These are phyloP conservation scores for Fusarium humuli DNA, from an alignment of 2,329 filamentous ascomycete species.

Conservation along the genomic window DNA sequence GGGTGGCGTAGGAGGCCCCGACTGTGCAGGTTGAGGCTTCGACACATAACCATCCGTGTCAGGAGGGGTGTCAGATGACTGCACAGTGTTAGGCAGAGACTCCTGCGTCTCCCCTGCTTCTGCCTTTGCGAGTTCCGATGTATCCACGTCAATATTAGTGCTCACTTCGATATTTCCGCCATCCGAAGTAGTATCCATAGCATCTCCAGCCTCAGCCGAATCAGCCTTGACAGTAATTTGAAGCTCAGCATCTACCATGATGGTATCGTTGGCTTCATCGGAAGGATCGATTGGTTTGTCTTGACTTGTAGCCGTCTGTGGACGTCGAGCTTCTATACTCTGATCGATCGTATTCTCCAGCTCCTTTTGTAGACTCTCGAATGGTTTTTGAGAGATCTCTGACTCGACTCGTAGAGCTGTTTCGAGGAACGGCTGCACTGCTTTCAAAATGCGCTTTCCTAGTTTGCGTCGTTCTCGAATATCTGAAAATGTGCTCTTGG, in stretches of 20 bases:
- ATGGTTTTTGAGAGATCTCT: constrained; percentile 78
- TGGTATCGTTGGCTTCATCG: constrained; percentile 58
- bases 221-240: constrained; percentile 60
- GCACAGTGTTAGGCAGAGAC: constrained; percentile 37
- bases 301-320: constrained; percentile 52
- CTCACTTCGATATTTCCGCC: constrained; percentile 59
- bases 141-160: constrained; percentile 60
- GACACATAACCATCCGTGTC: constrained; percentile 60
- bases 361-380: constrained; percentile 77
- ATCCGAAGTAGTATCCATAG: constrained; percentile 53
- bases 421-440: constrained; percentile 81
- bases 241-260: constrained; percentile 63
- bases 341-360: constrained; percentile 79
- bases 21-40: constrained; percentile 46
- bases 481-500: constrained; percentile 69
- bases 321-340: constrained; percentile 68
- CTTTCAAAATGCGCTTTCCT: constrained; percentile 90
- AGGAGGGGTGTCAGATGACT: constrained; percentile 59
- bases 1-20: constrained; percentile 73
- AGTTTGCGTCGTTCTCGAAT: constrained; percentile 84
- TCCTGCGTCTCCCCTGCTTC: constrained; percentile 46
- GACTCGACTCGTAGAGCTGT: constrained; percentile 82
- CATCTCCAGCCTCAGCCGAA: constrained; percentile 47
- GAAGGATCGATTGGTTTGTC: constrained; percentile 54
- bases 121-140: constrained; percentile 52